Conservation (phyloP, 352 stramenopile species). For the Globisporangium carolinianum region DNA sequence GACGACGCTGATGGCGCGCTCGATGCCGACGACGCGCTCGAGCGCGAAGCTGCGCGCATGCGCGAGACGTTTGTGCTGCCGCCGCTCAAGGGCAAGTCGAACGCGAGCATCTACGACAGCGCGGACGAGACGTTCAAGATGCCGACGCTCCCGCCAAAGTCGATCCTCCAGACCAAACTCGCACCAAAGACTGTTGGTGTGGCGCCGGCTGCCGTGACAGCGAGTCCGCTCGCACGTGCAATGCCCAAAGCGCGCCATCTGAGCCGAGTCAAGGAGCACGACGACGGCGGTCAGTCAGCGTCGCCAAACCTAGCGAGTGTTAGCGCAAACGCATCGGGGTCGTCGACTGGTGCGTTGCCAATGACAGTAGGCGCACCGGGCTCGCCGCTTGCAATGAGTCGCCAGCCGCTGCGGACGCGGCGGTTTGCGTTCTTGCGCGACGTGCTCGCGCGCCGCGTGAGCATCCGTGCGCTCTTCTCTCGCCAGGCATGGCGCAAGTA, state of each 20-base stretch:
- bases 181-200: not conserved
- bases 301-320: not conserved
- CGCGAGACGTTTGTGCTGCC: slow-evolving; percentile 74
- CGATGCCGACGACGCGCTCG: slow-evolving; percentile 57
- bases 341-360: slow-evolving; percentile 1
- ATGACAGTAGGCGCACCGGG: not conserved
- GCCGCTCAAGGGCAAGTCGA: slow-evolving; percentile 55
- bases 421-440: slow-evolving; percentile 34
- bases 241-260: slow-evolving; percentile 6
- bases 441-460: slow-evolving; percentile 24
- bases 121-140: slow-evolving; percentile 76
- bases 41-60: slow-evolving; percentile 72
- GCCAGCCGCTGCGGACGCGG: slow-evolving; percentile 5
- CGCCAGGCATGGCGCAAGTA: slow-evolving; percentile 55
- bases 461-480: slow-evolving; percentile 34
- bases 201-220: not conserved
- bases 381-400: slow-evolving; percentile 10
- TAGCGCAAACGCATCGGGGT: not conserved
- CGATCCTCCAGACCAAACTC: slow-evolving; percentile 15
- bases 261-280: slow-evolving; percentile 6
- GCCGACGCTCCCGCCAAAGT: slow-evolving; percentile 59
- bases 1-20: slow-evolving; percentile 75
- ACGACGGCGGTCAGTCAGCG: not conserved
- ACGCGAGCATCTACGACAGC: slow-evolving; percentile 45
- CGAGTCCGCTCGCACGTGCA: not conserved